Evolutionary conservation across 1,284 basidiomycete species (phyloP).

Genomic region (Melanopsichium pennsylvanicum): DNA sequence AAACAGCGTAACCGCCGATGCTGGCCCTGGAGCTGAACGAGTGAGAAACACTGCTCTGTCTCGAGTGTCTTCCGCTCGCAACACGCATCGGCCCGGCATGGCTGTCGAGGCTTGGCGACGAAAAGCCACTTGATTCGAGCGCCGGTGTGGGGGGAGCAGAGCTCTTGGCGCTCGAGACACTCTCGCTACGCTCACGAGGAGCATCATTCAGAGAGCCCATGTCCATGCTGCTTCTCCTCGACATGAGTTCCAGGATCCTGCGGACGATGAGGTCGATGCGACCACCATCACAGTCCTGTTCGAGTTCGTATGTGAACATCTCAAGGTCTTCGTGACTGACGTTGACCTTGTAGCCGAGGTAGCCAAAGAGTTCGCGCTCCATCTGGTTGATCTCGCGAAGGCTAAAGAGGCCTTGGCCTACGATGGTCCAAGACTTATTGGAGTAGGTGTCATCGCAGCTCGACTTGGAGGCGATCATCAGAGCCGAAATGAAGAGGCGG

Average conservation of each 20-base stretch:
- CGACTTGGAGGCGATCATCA: constrained; percentile 65
- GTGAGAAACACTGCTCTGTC: constrained; percentile 37
- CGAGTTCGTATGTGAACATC: constrained; percentile 55
- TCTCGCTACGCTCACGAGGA: constrained; percentile 29
- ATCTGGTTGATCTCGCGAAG: constrained; percentile 66
- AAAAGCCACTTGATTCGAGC: constrained; percentile 31
- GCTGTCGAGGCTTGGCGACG: constrained; percentile 42
- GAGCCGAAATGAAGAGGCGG: constrained; percentile 65
- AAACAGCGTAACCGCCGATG: constrained; percentile 36
- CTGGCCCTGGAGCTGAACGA: constrained; percentile 41
- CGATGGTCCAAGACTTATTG: constrained; percentile 66
- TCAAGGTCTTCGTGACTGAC: constrained; percentile 56
- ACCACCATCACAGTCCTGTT: constrained; percentile 35
- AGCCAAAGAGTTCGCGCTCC: constrained; percentile 66
- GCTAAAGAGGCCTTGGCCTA: constrained; percentile 64
- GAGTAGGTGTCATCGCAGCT: constrained; percentile 65
- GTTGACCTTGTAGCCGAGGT: constrained; percentile 62
- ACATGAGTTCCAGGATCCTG: constrained; percentile 33
- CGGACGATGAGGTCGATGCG: constrained; percentile 38
- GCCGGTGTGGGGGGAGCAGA: constrained; percentile 31
- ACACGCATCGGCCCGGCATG: constrained; percentile 32
- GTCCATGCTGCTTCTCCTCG: constrained; percentile 28
- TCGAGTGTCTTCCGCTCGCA: constrained; percentile 29
- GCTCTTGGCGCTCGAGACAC: constrained; percentile 32
- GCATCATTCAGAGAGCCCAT: constrained; percentile 2